Evolutionary conservation across 352 stramenopile species (phyloP), one percentile per base, ranked within the genome.

Genomic region (Pythium pyrilobum): DNA sequence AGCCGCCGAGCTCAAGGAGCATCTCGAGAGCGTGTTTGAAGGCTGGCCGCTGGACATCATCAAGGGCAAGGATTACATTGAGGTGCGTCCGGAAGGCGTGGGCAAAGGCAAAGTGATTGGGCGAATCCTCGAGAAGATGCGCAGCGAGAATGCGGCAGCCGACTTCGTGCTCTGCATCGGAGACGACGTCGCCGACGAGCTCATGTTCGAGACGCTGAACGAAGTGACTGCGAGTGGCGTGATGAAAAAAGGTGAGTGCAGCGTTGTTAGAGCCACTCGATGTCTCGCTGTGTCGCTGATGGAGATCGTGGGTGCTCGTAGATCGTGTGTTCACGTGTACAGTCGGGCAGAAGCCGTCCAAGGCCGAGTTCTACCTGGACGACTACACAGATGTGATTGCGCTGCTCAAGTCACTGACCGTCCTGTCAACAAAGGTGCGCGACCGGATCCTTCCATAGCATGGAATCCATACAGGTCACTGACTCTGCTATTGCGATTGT

Each of bases 141-240:
- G 66, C 15, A 54, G 49, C 1, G 80, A 89, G 34, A 76, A 68
- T 18, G 85, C 82, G 10, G 69, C 79, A 21, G 67, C 96, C 29
- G 97, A 99, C 46, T 99, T 99, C 77, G 80, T 98, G 10, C 59
- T 99, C n/a, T 95, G 90, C 20, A 81, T 99, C 38, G 97, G 97
- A 27, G 97, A 99, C 66, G 97, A 99, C 60, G 90, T 97, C 41
- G 97, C 95, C 11, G 97, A 99, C 58, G 97, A 99, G 69, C 87
- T 97, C 48, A 99, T 99, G 96, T 98, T 93, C 38, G 77, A 93
- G 16, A 67, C 85, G 16, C 50, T 91, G 7, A 73, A 87, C 12
- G 69, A 72, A 24, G 77, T 86, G 56, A 62, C 74, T 8, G 62
- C 56, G 7, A 69, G 63, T 7, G 25, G 53, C 13, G 63, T 74